Evolutionary conservation across 305 asterid genomes (phyloP).

Genomic region (Stenogyne calaminthoides): DNA sequence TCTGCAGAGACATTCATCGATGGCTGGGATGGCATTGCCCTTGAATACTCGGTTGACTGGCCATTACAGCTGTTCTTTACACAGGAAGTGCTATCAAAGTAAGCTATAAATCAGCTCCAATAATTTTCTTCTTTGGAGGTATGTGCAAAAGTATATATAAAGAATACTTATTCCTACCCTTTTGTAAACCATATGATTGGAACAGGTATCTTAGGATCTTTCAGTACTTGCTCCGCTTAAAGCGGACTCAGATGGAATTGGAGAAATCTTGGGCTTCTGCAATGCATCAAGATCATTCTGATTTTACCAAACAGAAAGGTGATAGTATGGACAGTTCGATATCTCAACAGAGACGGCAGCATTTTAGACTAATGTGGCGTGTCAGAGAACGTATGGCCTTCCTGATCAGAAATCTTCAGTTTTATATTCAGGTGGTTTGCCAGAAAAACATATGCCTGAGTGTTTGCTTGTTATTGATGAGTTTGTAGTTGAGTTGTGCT

Average conservation of each 20-base stretch:
- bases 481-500: slow-evolving; percentile 18
- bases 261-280: slow-evolving; percentile 98
- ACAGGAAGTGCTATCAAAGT: slow-evolving; percentile 93
- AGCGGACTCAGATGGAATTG: slow-evolving; percentile 96
- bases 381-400: slow-evolving; percentile 98
- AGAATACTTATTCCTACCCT: neutral
- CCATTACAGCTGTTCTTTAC: slow-evolving; percentile 95
- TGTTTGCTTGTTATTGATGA: slow-evolving; percentile 19
- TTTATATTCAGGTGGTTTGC: slow-evolving; percentile 81
- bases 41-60: slow-evolving; percentile 95
- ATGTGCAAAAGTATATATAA: slow-evolving; percentile 13
- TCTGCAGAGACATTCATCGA: slow-evolving; percentile 70
- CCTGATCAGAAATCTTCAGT: slow-evolving; percentile 93
- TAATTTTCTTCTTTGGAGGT: slow-evolving; percentile 6
- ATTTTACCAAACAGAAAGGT: slow-evolving; percentile 64
- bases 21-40: slow-evolving; percentile 97
- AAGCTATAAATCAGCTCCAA: slow-evolving; percentile 41
- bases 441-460: slow-evolving; percentile 20
- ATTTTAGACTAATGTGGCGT: slow-evolving; percentile 90
- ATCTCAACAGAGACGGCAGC: slow-evolving; percentile 77
- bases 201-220: slow-evolving; percentile 89
- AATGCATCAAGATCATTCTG: slow-evolving; percentile 92
- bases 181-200: slow-evolving; percentile 30
- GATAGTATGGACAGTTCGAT: slow-evolving; percentile 47
- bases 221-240: slow-evolving; percentile 88